Conservation (phyloP, 352 stramenopile species). For the Phytophthora fragariae region DNA sequence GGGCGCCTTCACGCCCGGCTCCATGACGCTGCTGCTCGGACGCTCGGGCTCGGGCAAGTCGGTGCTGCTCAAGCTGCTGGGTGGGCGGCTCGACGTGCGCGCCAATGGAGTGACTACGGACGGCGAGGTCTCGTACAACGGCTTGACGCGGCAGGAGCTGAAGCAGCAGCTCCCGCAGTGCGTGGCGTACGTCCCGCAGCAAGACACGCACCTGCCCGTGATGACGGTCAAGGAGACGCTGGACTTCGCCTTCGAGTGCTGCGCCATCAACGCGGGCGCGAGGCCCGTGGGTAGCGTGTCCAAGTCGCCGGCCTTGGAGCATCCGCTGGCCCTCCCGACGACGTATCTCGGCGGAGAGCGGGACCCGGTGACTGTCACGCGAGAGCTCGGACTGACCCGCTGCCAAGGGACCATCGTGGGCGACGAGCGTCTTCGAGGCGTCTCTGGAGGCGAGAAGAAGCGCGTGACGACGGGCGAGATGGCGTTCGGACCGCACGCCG, state of each 20-base stretch:
- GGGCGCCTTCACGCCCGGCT: slow-evolving; percentile 47
- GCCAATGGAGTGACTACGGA: slow-evolving; percentile 28
- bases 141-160: slow-evolving; percentile 37
- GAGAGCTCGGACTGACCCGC: slow-evolving; percentile 52
- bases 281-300: slow-evolving; percentile 26
- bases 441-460: slow-evolving; percentile 93
- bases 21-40: slow-evolving; percentile 62
- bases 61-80: slow-evolving; percentile 54
- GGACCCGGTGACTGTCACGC: slow-evolving; percentile 31
- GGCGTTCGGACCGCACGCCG: slow-evolving; percentile 72
- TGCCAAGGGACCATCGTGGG: slow-evolving; percentile 68
- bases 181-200: slow-evolving; percentile 54
- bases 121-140: slow-evolving; percentile 59
- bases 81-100: slow-evolving; percentile 38
- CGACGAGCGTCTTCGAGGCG: slow-evolving; percentile 56
- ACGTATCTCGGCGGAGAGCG: slow-evolving; percentile 50
- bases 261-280: slow-evolving; percentile 39
- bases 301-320: slow-evolving; percentile 34
- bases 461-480: slow-evolving; percentile 91
- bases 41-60: slow-evolving; percentile 60
- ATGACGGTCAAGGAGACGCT: slow-evolving; percentile 95
- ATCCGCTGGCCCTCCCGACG: slow-evolving; percentile 35
- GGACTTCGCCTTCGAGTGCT: slow-evolving; percentile 91
- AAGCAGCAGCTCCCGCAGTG: slow-evolving; percentile 49
- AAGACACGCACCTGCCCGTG: slow-evolving; percentile 83